Conservation (phyloP, 192 early-diverging fungal species). For the Allomyces macrogynus region DNA sequence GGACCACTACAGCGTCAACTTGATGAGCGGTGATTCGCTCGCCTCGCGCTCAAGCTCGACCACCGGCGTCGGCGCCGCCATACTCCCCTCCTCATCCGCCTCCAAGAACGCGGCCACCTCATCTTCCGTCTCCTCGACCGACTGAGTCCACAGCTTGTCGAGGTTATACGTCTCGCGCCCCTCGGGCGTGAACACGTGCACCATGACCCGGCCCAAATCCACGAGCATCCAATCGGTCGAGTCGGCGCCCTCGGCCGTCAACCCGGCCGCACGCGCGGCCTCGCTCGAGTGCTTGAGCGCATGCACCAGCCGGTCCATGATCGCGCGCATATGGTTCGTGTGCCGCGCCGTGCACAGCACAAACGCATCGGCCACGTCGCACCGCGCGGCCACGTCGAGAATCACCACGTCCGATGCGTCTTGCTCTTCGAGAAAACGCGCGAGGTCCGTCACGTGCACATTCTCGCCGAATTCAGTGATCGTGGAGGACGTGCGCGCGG, state of each 20-base stretch:
- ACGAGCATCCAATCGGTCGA: conserved; percentile 58
- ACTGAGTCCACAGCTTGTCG: conserved; percentile 46
- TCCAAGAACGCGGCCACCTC: neutral
- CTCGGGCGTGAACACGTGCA: conserved; percentile 64
- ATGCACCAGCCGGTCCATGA: neutral
- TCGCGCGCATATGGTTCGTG: neutral
- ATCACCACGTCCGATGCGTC: neutral
- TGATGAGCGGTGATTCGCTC: too few relatives aligned
- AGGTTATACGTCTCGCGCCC: conserved; percentile 42
- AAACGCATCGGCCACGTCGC: neutral
- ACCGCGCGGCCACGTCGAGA: neutral
- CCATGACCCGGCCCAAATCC: conserved; percentile 47
- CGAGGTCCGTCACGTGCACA: neutral
- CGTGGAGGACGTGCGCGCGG: neutral
- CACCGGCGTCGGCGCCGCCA: too few relatives aligned
- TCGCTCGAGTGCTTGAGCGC: neutral
- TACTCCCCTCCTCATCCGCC: neutral
- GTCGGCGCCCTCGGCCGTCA: conserved; percentile 35
- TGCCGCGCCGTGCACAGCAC: neutral
- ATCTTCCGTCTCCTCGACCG: neutral
- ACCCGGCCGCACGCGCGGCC: neutral
- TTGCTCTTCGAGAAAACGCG: neutral
- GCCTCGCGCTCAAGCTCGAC: too few relatives aligned
- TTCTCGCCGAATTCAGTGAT: neutral
- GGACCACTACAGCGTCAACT: too few relatives aligned